Base-by-base conservation (phyloP, 345 rosid species). In the Citrus trifoliata region DNA sequence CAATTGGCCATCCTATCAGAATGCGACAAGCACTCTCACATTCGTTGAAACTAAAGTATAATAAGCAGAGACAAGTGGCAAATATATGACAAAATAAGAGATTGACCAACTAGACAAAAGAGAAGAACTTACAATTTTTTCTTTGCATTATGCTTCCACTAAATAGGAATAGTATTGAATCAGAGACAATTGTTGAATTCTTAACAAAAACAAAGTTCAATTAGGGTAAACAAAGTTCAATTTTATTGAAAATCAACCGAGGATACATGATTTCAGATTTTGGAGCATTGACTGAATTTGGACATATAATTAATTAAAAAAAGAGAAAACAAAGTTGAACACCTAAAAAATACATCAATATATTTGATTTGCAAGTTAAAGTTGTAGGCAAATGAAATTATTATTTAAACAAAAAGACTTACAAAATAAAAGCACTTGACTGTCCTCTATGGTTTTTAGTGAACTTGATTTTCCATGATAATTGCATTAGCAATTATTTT, bases 381-480 rank as follows among this genome's bases (percentile, higher is more conserved):
- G 48, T 22, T 51, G 18, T 6, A 79, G 55, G 38, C 55, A 77
- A 55, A 70, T 60, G 66, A 60, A 76, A 66, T 55, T 42, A 75
- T n/a, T 68, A 18, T 25, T 73, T 70, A 67, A 42, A 78, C 28
- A 66, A 62, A 19, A 25, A 78, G 14, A 82, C 97, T 81, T 86
- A 93, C 99, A 21, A 95, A 90, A 78, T 89, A 92, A 87, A 84
- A 90, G 96, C 79, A 93, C 99, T 74, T 82, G 91, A 48, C 96
- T 97, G 35, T 95, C 98, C 87, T 95, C 99, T 97, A 92, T 93
- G 10, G 99, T 95, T 91, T 93, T 95, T 76, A 92, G 83, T 51
- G 95, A 89, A 85, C 88, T 88, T 67, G 99, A 89, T 78, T 82
- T 93, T 76, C 87, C 98, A 77, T 87, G 93, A 66, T 88, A 82